Evolutionary conservation across 169 alveolate species (phyloP), one percentile per base, ranked within the genome.

Genomic region (Cryptosporidium viatorum): DNA sequence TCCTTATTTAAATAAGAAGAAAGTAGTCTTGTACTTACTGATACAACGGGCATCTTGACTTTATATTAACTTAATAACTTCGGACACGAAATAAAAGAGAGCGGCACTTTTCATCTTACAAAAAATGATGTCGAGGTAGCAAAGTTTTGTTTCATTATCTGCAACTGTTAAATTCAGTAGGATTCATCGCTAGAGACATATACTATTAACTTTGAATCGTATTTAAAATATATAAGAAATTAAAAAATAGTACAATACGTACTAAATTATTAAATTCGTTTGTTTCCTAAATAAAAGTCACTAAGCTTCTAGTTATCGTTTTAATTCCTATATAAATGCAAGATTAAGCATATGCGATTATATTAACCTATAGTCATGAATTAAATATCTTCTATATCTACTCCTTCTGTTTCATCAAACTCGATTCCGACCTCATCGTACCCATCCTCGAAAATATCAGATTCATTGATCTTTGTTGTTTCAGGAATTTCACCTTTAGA

Each of bases 401-500:
- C 89, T 16, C 89, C 89, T 50, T 80, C 89, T 10, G 71, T 65
- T 50, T 95, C 97, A 91, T 94, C 96, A 91, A 95, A 94, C 69
- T 95, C 97, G 52, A 95, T 94, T 26, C 96, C 96, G 55, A 93
- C 95, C 86, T 95, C 97, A 74, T 92, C 97, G 91, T 95, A 97
- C 43, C 95, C 98, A 84, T 95, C 98, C 58, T 94, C 96, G 68
- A 93, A 86, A 7, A 69, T 85, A 68, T 94, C 98, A 35, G 97
- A 95, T 85, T 97, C 99, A 86, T 96, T 96, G 85, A 98, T 94
- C 91, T 96, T 97, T 75, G 98, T 95, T 26, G 97, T 93, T 84
- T 98, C 99, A 12, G 99, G 99, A 71, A 98, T 94, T 86, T 98
- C 99, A 23, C 99, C 99, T 26, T 93, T 96, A 70, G 97, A 95